Percentiles rank a stretch among this genome's conserved stretches.
Evolutionary conservation across 2,329 filamentous ascomycete genomes (phyloP).

Genomic region (Xylaria sp.): DNA sequence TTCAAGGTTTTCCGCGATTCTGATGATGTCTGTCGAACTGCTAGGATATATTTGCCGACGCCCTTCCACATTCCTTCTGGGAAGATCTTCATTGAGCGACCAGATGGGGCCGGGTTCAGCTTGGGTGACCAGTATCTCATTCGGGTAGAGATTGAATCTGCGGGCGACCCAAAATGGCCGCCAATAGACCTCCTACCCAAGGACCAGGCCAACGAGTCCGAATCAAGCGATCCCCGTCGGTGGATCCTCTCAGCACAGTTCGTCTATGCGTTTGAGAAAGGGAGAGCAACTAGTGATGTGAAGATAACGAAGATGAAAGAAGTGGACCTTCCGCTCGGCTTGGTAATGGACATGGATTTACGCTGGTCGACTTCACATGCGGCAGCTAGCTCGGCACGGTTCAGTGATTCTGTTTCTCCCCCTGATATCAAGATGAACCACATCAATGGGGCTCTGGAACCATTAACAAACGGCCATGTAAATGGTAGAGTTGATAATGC

Average conservation of each 20-base stretch:
- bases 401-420: constrained; percentile 55
- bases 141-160: constrained; percentile 63
- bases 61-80: constrained; percentile 65
- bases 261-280: constrained; percentile 47
- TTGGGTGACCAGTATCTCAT: constrained; percentile 62
- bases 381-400: constrained; percentile 38
- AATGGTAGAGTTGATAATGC: constrained; percentile 46
- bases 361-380: constrained; percentile 47
- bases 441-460: constrained; percentile 49
- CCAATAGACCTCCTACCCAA: constrained; percentile 56
- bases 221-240: constrained; percentile 43
- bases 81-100: constrained; percentile 60
- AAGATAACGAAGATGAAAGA: constrained; percentile 45
- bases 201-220: constrained; percentile 43
- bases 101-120: constrained; percentile 59
- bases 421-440: constrained; percentile 57
- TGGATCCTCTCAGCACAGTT: constrained; percentile 47
- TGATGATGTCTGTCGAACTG: constrained; percentile 57
- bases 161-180: constrained; percentile 62
- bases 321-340: constrained; percentile 39
- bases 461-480: constrained; percentile 49
- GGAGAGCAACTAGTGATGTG: constrained; percentile 43
- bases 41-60: constrained; percentile 58
- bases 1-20: constrained; percentile 62
- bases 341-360: constrained; percentile 49